Conservation (phyloP, 371 early-diverging fungal genomes). For the Apophysomyces elegans region DNA sequence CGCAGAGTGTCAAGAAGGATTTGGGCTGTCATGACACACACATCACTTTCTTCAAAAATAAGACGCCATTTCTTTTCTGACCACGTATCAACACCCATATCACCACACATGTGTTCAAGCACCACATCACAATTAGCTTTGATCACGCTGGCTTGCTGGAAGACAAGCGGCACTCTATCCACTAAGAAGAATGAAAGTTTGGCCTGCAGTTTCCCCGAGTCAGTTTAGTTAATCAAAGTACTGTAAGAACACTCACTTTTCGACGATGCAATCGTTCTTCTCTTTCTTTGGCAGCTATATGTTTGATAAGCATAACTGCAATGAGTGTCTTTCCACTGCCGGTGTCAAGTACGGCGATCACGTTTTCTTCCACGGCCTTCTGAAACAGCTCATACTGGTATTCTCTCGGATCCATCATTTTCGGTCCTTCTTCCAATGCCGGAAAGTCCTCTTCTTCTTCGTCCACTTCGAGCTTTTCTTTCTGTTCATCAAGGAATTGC, state of each 20-base stretch:
- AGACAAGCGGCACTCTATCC: conserved; percentile 83
- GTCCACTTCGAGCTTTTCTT: conserved; percentile 34
- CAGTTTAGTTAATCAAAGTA: not conserved
- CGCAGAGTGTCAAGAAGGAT: conserved; percentile 79
- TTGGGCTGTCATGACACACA: conserved; percentile 89
- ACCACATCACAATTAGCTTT: conserved; percentile 61
- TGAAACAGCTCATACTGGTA: conserved; percentile 83
- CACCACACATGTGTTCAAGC: conserved; percentile 70
- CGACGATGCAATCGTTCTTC: conserved; percentile 31
- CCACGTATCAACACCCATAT: conserved; percentile 70
- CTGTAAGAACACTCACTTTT: conserved; percentile 31
- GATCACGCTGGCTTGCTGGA: conserved; percentile 83
- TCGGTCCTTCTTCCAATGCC: conserved; percentile 15
- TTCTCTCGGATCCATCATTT: conserved; percentile 57
- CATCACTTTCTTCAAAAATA: conserved; percentile 63
- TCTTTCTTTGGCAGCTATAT: conserved; percentile 55
- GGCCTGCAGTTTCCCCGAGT: conserved; percentile 21
- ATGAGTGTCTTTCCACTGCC: conserved; percentile 95
- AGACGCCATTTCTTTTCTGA: conserved; percentile 62
- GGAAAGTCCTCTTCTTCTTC: conserved; percentile 17
- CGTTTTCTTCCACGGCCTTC: conserved; percentile 70
- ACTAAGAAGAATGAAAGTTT: conserved; percentile 82
- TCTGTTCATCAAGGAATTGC: conserved; percentile 27
- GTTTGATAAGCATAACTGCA: conserved; percentile 82
- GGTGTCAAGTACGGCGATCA: conserved; percentile 89